Evolutionary conservation across 2,329 filamentous ascomycete species (phyloP).

Genomic region (Colletotrichum spinosum): DNA sequence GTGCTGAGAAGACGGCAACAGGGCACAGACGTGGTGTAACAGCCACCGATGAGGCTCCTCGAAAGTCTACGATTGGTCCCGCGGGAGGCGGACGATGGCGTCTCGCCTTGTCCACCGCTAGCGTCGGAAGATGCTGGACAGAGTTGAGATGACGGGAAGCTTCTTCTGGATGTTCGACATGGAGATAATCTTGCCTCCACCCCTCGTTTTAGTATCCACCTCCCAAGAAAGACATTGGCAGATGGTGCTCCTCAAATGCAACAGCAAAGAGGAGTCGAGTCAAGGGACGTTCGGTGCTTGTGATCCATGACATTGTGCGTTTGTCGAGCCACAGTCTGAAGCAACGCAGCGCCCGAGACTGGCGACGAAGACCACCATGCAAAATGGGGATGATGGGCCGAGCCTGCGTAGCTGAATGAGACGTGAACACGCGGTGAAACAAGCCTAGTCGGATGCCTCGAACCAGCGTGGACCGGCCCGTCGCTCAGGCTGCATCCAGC

Average conservation of each 20-base stretch:
- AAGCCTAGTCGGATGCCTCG: conserved; percentile 5
- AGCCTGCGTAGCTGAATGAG: too few species aligned
- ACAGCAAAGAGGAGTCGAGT: too few species aligned
- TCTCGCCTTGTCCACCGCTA: conserved; percentile 18
- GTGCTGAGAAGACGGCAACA: background rate
- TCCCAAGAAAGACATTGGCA: too few species aligned
- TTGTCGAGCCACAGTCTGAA: too few species aligned
- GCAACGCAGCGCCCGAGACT: too few species aligned
- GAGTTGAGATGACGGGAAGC: background rate
- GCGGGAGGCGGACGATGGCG: background rate
- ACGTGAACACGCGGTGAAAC: conserved; percentile 1
- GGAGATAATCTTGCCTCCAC: background rate
- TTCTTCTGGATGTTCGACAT: conserved; percentile 1
- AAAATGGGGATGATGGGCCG: too few species aligned
- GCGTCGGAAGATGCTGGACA: background rate
- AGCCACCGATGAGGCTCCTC: conserved; percentile 17
- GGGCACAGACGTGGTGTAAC: conserved; percentile 30
- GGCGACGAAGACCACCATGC: too few species aligned
- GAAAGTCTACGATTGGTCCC: conserved; percentile 12
- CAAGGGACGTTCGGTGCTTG: too few species aligned
- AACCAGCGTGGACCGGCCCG: conserved; percentile 15
- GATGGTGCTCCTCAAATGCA: too few species aligned
- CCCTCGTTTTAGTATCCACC: background rate
- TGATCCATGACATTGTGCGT: too few species aligned
- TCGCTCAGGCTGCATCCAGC: conserved; percentile 2